Percentiles rank a stretch among this genome's conserved stretches.
These are phyloP conservation scores for Schizophyllum commune DNA, from an alignment of 1,284 basidiomycete species.

Conservation along the genomic window DNA sequence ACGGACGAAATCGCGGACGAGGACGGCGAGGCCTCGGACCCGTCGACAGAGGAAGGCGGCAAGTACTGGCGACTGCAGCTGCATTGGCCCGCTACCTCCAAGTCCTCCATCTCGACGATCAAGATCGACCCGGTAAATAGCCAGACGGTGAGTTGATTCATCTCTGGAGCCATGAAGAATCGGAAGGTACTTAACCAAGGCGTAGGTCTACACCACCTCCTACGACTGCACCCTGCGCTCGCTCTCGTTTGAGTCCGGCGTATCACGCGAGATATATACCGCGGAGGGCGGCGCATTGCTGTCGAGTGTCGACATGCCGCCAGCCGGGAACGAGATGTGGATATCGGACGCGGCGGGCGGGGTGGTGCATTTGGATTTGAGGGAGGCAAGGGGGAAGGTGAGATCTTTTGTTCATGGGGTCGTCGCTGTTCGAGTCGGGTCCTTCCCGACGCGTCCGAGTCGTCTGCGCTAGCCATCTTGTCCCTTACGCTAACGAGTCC, in stretches of 20 bases:
- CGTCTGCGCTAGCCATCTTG: too few relatives aligned
- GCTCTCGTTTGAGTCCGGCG: slow-evolving; percentile 59
- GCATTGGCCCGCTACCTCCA: slow-evolving; percentile 74
- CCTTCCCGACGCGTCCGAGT: too few relatives aligned
- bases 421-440: too few relatives aligned
- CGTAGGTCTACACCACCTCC: slow-evolving; percentile 63
- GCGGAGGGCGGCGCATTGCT: slow-evolving; percentile 49
- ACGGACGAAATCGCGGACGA: slow-evolving; percentile 55
- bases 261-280: slow-evolving; percentile 59
- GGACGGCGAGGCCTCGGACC: slow-evolving; percentile 38
- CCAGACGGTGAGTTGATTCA: slow-evolving; percentile 56
- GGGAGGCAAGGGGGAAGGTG: slow-evolving; percentile 38
- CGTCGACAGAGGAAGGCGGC: slow-evolving; percentile 47
- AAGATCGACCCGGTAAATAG: slow-evolving; percentile 67
- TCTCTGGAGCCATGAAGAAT: too few relatives aligned
- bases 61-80: slow-evolving; percentile 72
- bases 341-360: slow-evolving; percentile 65
- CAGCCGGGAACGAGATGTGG: slow-evolving; percentile 71
- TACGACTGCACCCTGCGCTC: slow-evolving; percentile 73
- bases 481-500: too few relatives aligned
- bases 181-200: too few relatives aligned
- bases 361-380: slow-evolving; percentile 63
- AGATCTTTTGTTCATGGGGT: too few relatives aligned
- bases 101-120: slow-evolving; percentile 69
- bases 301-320: slow-evolving; percentile 57